Conservation (phyloP, 345 rosid genomes). For the Microcos paniculata region DNA sequence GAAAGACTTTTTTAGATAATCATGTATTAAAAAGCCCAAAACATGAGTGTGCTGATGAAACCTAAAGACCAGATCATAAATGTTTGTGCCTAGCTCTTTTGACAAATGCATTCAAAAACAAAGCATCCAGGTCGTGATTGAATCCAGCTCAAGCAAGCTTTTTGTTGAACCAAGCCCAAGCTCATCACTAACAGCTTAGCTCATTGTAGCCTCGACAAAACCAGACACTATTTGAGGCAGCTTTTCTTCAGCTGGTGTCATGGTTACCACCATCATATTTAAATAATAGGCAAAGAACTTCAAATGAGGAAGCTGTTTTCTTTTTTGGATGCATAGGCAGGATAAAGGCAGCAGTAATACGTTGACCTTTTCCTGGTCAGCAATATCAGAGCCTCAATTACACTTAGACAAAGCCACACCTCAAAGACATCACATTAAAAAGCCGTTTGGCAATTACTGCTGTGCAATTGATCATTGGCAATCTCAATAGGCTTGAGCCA, state of each 20-base stretch:
- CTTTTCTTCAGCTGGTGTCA: neutral
- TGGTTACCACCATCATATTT: neutral
- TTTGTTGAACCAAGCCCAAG: conserved; percentile 4
- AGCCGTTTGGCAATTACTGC: neutral
- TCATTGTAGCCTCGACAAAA: neutral
- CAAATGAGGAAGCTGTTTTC: neutral
- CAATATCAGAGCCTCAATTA: neutral
- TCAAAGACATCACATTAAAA: neutral
- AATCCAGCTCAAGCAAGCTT: neutral
- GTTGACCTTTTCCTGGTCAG: neutral
- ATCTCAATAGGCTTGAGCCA: neutral
- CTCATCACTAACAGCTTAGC: neutral
- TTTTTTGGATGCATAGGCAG: neutral
- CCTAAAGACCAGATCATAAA: neutral
- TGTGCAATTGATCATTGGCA: neutral
- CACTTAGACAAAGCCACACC: neutral
- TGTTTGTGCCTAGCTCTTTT: neutral
- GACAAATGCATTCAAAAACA: neutral
- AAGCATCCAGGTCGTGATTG: neutral
- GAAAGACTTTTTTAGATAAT: neutral
- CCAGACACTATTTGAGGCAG: neutral
- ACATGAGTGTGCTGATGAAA: neutral
- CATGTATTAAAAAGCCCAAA: neutral
- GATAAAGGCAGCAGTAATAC: neutral
- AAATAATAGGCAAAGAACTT: neutral